Evolutionary conservation across 2,329 filamentous ascomycete genomes (phyloP).

Genomic region (Clarireedia monteithiana): DNA sequence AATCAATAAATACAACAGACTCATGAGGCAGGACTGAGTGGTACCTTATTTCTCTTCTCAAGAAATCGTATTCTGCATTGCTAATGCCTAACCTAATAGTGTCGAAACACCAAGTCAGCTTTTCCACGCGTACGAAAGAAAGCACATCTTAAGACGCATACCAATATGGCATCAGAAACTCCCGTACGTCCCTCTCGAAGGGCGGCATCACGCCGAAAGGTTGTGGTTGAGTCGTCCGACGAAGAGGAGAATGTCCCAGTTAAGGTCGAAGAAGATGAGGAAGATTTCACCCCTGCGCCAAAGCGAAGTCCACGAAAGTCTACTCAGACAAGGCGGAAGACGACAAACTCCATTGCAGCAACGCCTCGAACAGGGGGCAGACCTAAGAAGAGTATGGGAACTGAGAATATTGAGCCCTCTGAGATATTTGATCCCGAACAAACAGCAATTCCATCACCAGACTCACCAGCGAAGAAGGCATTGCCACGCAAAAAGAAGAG

Average conservation of each 20-base stretch:
- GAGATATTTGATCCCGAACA: conserved; percentile 52
- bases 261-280: conserved; percentile 52
- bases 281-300: conserved; percentile 67
- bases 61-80: neutral
- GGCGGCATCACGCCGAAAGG: conserved; percentile 57
- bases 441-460: conserved; percentile 39
- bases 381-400: conserved; percentile 36
- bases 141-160: neutral
- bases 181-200: conserved; percentile 51
- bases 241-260: conserved; percentile 66
- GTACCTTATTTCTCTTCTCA: neutral
- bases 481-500: conserved; percentile 65
- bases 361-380: conserved; percentile 30
- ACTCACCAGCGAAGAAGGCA: conserved; percentile 46
- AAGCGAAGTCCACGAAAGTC: conserved; percentile 50
- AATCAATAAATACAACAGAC: neutral
- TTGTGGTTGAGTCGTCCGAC: conserved; percentile 65
- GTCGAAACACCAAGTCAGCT: neutral
- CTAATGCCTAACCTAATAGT: neutral
- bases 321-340: conserved; percentile 43
- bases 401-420: conserved; percentile 47
- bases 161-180: conserved; percentile 24
- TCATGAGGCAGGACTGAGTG: neutral
- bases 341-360: conserved; percentile 22
- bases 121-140: conserved; percentile 8